Evolutionary conservation across 805 yeast species (phyloP), one percentile per base, ranked within the genome.

Genomic region (Metschnikowia vanudenii): DNA sequence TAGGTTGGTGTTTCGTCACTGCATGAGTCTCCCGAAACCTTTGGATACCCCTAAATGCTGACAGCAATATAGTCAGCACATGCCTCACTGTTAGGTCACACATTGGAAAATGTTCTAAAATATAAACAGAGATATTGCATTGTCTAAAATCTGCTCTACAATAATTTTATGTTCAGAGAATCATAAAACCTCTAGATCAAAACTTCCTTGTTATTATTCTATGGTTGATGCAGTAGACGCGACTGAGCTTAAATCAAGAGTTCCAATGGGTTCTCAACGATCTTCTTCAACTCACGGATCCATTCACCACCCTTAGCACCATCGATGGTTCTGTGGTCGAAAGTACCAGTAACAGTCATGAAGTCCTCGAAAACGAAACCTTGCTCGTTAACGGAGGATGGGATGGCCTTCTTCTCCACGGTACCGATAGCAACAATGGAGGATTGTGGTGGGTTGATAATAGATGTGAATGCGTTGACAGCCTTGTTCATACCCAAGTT

Each of bases 401-500:
- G 96, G 53, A 94, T 85, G 46, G 98, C 96, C 64, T 82, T 85
- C 76, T 88, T 89, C 68, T 86, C 89, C 51, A 85, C 83, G 32
- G 99, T 92, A 61, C 97, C 96, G 59, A 94, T 80, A 52, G 99
- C 99, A 60, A 94, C 73, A 62, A 94, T 94, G 41, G 96, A 84
- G 42, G 91, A 79, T 74, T 92, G 99, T 45, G 99, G 99, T 53
- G 97, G 98, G 81, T 94, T 94, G 69, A 94, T 84, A 71, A 94
- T 94, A 31, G 99, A 92, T 26, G 99, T 92, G 82, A 94, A 94
- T 66, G 85, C 63, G 55, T 82, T 78, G 39, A 92, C 97, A 46
- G 99, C 98, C 48, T 75, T 81, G 82, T 94, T 94, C 99, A 94
- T 94, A 67, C 99, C 99, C 79, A 94, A 78, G 85, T 94, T 94